Percentiles rank a stretch among this genome's conserved stretches.
These are phyloP conservation scores for Penicillium steckii DNA, from an alignment of 495 filamentous ascomycete species.

Conservation along the genomic window DNA sequence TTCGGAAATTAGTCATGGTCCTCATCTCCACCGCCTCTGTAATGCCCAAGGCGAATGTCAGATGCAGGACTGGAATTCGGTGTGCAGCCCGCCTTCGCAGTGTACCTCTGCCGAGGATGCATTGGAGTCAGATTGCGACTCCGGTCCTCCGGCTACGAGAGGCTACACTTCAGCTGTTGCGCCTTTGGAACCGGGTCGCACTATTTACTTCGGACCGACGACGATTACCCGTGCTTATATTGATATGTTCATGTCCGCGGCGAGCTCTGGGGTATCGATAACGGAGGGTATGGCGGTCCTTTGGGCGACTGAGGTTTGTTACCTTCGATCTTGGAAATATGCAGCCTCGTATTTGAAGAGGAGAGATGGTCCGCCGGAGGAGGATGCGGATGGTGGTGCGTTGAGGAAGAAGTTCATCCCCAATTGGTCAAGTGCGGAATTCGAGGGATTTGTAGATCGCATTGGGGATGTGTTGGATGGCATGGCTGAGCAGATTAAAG, in stretches of 20 bases:
- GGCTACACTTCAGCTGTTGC: slow-evolving; percentile 18
- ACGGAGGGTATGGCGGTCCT: slow-evolving; percentile 69
- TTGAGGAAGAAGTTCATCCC: slow-evolving; percentile 61
- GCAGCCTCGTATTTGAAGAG: slow-evolving; percentile 39
- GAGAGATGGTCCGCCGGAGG: slow-evolving; percentile 6
- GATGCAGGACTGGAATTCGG: slow-evolving; percentile 15
- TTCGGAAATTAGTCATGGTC: background rate
- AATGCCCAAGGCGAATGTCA: slow-evolving; percentile 24
- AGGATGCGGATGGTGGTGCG: slow-evolving; percentile 61
- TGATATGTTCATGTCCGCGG: slow-evolving; percentile 54
- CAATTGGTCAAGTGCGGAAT: slow-evolving; percentile 63
- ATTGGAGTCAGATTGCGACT: slow-evolving; percentile 1
- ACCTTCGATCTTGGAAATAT: slow-evolving; percentile 59
- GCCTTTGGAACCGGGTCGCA: slow-evolving; percentile 5
- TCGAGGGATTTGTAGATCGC: slow-evolving; percentile 52
- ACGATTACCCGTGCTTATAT: slow-evolving; percentile 50
- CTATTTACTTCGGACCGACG: slow-evolving; percentile 31
- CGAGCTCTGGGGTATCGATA: slow-evolving; percentile 41
- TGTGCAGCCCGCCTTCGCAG: slow-evolving; percentile 8
- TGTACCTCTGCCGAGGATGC: background rate
- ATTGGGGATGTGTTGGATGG: slow-evolving; percentile 45
- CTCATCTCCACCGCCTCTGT: slow-evolving; percentile 12
- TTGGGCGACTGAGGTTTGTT: slow-evolving; percentile 71
- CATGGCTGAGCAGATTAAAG: slow-evolving; percentile 40
- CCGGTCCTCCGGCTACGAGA: background rate